Evolutionary conservation across 2,329 filamentous ascomycete species (phyloP).

Genomic region (Macroventuria anomochaeta): DNA sequence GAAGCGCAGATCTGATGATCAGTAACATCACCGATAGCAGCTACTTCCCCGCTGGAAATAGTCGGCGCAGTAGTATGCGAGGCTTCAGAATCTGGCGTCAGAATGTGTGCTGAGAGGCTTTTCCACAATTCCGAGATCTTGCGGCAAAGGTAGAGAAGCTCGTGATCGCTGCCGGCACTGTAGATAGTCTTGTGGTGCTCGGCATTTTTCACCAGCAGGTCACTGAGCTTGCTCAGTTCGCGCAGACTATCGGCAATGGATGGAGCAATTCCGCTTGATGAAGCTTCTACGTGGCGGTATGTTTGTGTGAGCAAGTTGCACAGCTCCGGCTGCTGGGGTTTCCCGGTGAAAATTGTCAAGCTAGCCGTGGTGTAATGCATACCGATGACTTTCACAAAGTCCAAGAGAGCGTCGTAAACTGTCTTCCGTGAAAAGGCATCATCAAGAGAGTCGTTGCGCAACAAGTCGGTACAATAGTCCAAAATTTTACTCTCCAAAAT

Average conservation of each 20-base stretch:
- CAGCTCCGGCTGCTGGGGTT: constrained; percentile 41
- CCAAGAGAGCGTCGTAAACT: constrained; percentile 51
- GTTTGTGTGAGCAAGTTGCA: constrained; percentile 49
- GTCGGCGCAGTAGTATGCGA: no score
- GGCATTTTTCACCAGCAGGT: constrained; percentile 29
- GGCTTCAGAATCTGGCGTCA: neutral
- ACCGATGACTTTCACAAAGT: constrained; percentile 49
- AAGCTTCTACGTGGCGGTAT: constrained; percentile 18
- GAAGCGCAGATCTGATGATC: constrained; percentile 48
- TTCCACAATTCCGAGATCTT: constrained; percentile 39
- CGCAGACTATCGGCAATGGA: constrained; percentile 36
- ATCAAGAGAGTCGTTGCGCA: constrained; percentile 52
- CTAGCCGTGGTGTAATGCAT: constrained; percentile 39
- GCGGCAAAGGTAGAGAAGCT: constrained; percentile 46
- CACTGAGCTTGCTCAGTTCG: constrained; percentile 35
- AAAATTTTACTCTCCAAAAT: constrained; percentile 48
- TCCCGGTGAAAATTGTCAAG: constrained; percentile 43
- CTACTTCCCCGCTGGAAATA: constrained; percentile 5
- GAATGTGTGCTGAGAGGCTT: neutral
- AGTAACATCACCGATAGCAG: constrained; percentile 38
- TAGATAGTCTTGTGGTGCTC: constrained; percentile 26
- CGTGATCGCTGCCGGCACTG: constrained; percentile 30
- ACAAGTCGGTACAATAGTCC: constrained; percentile 47
- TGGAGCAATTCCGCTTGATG: constrained; percentile 18
- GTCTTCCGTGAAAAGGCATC: constrained; percentile 42